A percentile compares a stretch with the other conserved stretches of the same genome.
phyloP scores from a whole-genome alignment of 352 stramenopile genomes.

The Globisporangium heterothallicum region DNA sequence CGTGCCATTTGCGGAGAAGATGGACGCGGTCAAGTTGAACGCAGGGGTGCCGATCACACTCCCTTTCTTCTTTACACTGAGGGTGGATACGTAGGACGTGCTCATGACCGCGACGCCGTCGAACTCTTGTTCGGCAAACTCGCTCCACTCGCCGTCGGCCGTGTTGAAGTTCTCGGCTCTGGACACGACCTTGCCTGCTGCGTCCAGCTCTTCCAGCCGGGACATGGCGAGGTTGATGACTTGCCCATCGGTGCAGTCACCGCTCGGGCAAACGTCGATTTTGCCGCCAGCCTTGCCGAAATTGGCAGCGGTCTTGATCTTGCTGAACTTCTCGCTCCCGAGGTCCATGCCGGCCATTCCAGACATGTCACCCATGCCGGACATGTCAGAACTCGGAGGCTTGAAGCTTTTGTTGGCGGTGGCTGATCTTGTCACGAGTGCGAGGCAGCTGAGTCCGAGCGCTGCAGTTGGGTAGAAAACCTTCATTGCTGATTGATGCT shows the following conservation, averaged over 20 bases:
- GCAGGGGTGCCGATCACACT: not conserved
- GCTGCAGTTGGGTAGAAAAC: not conserved
- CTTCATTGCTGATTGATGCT: constrained; percentile 4
- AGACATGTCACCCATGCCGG: not conserved
- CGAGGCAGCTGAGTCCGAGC: not conserved
- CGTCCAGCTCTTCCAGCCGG: constrained; percentile 26
- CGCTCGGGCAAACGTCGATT: constrained; percentile 34
- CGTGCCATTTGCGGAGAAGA: constrained; percentile 23
- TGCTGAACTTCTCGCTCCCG: not conserved
- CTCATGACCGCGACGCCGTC: constrained; percentile 16
- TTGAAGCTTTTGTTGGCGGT: constrained; percentile 4
- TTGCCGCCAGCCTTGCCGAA: constrained; percentile 26
- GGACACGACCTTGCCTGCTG: constrained; percentile 4
- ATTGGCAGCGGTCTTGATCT: constrained; percentile 30
- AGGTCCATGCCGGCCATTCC: not conserved
- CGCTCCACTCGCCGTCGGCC: constrained; percentile 20
- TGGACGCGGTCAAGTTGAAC: constrained; percentile 35
- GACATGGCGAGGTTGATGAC: constrained; percentile 10
- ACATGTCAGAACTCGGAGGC: too few relatives aligned
- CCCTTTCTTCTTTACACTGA: constrained; percentile 7
- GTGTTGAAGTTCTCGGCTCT: constrained; percentile 21
- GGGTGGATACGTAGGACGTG: constrained; percentile 20
- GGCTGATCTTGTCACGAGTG: not conserved
- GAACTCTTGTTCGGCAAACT: constrained; percentile 10
- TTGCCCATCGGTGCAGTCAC: constrained; percentile 15